Base-by-base conservation (phyloP, 2,329 filamentous ascomycete species). In the Xylaria sp. region DNA sequence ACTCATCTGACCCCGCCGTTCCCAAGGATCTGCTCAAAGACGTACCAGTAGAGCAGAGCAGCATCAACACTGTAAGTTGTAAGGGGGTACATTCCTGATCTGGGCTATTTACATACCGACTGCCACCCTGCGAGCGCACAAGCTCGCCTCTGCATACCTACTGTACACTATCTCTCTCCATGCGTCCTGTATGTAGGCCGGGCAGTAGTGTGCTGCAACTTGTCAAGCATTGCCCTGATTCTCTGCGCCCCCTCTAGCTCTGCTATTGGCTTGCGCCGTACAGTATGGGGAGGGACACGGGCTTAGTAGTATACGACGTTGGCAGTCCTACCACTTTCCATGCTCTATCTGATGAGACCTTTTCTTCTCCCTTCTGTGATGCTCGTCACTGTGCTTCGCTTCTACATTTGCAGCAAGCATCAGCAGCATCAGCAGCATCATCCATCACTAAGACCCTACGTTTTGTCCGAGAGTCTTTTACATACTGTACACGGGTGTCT, bases 171-270 rank as follows among this genome's bases (percentile, higher is more conserved):
- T n/a, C 42, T 47, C 38, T 42, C 28, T 57, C 9, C 14, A 57
- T 60, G 46, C 46, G 25, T 5, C 31, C 51, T 56, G 45, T 43
- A 38, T 25, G 52, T 54, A 60, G 49, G 42, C 43, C 45, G 35
- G 46, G 59, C 63, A 62, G 63, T 62, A 59, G 57, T 47, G 49
- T 51, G 58, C 58, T 57, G 57, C 53, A n/a, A 55, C 50, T 51
- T 37, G 23, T 53, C 62, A 45, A 49, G 53, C 57, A 49, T 51
- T 11, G 53, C 42, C 58, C 62, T 47, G 53, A 57, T 61, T 49
- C 28, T 38, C 49, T 51, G 49, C 12, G 35, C 35, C 17, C 19
- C 25, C 45, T 38, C 46, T 38, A 33, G 38, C 43, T 31, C 42
- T 49, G 53, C 54, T 45, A 62, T 62, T 62, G 60, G 60, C 60